phyloP scores from a whole-genome alignment of 139 green algal genomes.

The Gonium pectorale region DNA sequence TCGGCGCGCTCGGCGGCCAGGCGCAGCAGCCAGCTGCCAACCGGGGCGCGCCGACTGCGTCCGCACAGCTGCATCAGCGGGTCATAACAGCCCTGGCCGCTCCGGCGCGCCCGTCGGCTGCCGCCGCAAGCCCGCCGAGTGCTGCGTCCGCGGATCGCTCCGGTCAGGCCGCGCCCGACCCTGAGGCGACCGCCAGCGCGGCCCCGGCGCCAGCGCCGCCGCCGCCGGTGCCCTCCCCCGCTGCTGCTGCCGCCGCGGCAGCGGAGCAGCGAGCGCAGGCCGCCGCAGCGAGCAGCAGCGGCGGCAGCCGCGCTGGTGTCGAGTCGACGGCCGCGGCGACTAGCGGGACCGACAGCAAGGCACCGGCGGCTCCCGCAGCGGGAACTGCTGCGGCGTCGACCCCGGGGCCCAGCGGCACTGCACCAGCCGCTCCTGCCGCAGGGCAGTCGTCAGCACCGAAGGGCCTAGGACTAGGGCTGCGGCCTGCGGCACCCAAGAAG shows the following conservation, averaged over 20 bases:
- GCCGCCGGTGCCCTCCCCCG: neutral
- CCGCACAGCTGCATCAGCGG: no score
- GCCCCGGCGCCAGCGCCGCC: neutral
- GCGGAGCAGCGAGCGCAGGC: neutral
- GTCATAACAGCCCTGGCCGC: neutral
- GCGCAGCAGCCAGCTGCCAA: no score
- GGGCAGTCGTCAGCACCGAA: neutral
- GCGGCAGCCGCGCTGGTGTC: no score
- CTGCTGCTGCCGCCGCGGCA: neutral
- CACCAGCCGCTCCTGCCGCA: neutral
- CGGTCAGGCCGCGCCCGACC: no score
- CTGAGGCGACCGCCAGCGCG: no score
- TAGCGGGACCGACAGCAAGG: no score
- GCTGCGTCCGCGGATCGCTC: neutral
- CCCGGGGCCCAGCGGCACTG: no score
- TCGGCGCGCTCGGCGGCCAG: no score
- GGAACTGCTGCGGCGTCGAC: neutral
- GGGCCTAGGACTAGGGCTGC: conserved; percentile 49
- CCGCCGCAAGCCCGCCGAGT: neutral
- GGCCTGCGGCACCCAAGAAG: conserved; percentile 56
- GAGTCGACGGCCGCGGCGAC: no score
- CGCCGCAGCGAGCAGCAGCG: no score
- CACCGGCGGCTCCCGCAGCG: neutral
- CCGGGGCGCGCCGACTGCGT: no score
- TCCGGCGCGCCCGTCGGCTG: neutral